Evolutionary conservation across 257 asterid species (phyloP).

Genomic region (Solanum chaucha): DNA sequence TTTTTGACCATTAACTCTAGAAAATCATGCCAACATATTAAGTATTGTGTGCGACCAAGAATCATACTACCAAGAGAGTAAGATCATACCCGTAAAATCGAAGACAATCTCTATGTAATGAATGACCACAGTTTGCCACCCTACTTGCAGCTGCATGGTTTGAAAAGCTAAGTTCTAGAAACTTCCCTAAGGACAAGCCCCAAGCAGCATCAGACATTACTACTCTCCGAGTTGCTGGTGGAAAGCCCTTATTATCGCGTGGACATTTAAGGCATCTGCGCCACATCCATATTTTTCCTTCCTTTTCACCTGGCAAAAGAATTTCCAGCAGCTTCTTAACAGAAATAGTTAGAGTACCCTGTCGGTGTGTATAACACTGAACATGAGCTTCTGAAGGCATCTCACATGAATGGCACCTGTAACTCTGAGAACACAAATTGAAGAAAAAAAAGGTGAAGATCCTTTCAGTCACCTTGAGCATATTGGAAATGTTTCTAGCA

Average conservation of each 20-base stretch:
- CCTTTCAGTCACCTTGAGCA: not conserved
- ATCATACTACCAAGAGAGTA: slow-evolving; percentile 4
- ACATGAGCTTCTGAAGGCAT: slow-evolving; percentile 96
- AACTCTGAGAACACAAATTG: slow-evolving; percentile 36
- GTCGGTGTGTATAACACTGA: slow-evolving; percentile 92
- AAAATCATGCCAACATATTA: not conserved
- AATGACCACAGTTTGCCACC: slow-evolving; percentile 98
- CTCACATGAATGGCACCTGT: slow-evolving; percentile 76
- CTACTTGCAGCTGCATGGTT: slow-evolving; percentile 99
- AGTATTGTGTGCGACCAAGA: not conserved
- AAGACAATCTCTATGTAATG: slow-evolving; percentile 91
- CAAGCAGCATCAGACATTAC: slow-evolving; percentile 99
- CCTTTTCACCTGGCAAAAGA: slow-evolving; percentile 68
- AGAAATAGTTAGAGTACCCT: slow-evolving; percentile 88
- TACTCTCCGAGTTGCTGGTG: slow-evolving; percentile 89
- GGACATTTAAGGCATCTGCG: slow-evolving; percentile 96
- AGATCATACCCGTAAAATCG: slow-evolving; percentile 85
- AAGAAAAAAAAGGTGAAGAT: not conserved
- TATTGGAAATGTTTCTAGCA: not conserved
- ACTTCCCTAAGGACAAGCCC: slow-evolving; percentile 97
- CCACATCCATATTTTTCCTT: slow-evolving; percentile 99
- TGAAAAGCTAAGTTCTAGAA: slow-evolving; percentile 95
- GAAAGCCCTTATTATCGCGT: slow-evolving; percentile 57
- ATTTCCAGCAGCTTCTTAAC: slow-evolving; percentile 81
- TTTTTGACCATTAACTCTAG: not conserved